phyloP scores from a whole-genome alignment of 345 rosid genomes.

The Abelmoschus esculentus region DNA sequence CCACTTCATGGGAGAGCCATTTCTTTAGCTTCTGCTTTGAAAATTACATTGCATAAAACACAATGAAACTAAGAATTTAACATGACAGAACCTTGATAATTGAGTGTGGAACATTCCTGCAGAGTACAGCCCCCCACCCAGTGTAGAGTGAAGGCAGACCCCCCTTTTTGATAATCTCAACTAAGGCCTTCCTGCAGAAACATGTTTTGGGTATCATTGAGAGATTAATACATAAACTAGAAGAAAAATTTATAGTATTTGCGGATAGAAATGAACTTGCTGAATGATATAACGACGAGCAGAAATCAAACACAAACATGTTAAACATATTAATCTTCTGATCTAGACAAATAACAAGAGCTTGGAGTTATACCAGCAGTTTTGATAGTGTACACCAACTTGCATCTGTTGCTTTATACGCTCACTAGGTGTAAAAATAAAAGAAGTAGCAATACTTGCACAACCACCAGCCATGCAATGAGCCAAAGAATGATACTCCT shows the following conservation, averaged over 20 bases:
- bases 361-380: conserved; percentile 55
- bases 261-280: background rate
- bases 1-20: background rate
- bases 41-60: background rate
- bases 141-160: conserved; percentile 78
- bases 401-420: conserved; percentile 95
- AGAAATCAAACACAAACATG: conserved; percentile 1
- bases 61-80: background rate
- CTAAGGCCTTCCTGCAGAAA: conserved; percentile 59
- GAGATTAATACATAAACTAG: background rate
- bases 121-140: conserved; percentile 93
- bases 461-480: conserved; percentile 90
- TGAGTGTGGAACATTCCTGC: conserved; percentile 90
- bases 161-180: conserved; percentile 64
- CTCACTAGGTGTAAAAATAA: conserved; percentile 86
- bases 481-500: conserved; percentile 67
- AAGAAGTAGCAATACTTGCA: conserved; percentile 82
- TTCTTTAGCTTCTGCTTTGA: background rate
- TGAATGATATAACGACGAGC: background rate
- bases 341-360: background rate
- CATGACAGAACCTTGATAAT: conserved; percentile 59
- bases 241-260: background rate
- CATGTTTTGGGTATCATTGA: conserved; percentile 4
- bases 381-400: conserved; percentile 76
- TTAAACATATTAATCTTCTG: background rate